Percentiles rank a stretch among this genome's conserved stretches.
Evolutionary conservation across 148 eudicot genomes (phyloP).

Genomic region (Pouteria glomerata): DNA sequence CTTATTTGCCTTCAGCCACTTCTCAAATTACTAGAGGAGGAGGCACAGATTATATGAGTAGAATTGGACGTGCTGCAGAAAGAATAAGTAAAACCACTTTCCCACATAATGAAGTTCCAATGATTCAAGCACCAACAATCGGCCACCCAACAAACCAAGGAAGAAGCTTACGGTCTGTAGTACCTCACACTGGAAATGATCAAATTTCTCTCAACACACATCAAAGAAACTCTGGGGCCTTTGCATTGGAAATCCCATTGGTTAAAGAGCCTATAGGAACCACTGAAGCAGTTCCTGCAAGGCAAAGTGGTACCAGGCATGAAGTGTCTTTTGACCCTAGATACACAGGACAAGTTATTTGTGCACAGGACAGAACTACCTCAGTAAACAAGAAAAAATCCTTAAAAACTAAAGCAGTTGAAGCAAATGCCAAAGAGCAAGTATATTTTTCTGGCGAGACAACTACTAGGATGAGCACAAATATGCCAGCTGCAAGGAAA

Average conservation of each 20-base stretch:
- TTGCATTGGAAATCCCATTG: constrained; percentile 13
- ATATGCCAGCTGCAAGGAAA: constrained; percentile 26
- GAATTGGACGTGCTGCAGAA: constrained; percentile 18
- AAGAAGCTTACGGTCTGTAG: background rate
- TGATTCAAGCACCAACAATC: constrained; percentile 21
- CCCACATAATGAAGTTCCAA: constrained; percentile 17
- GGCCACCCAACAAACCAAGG: background rate
- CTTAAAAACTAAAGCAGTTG: constrained; percentile 7
- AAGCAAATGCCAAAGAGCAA: constrained; percentile 23
- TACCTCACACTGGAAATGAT: background rate
- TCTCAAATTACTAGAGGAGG: constrained; percentile 11
- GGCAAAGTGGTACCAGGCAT: constrained; percentile 9
- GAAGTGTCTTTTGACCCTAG: constrained; percentile 13
- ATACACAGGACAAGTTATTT: constrained; percentile 2
- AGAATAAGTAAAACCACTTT: constrained; percentile 2
- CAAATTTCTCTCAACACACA: constrained; percentile 14
- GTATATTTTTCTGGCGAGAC: constrained; percentile 13
- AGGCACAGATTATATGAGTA: constrained; percentile 11
- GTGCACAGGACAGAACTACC: constrained; percentile 7
- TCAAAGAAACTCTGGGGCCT: constrained; percentile 12
- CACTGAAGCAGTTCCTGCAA: constrained; percentile 7
- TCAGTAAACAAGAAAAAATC: constrained; percentile 9
- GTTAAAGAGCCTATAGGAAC: constrained; percentile 11
- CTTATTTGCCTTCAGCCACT: constrained; percentile 23
- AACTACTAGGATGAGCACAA: constrained; percentile 16